A percentile compares a stretch with the other conserved stretches of the same genome.
Evolutionary conservation across 1,284 basidiomycete genomes (phyloP).

Genomic region (Pholiota adiposa): DNA sequence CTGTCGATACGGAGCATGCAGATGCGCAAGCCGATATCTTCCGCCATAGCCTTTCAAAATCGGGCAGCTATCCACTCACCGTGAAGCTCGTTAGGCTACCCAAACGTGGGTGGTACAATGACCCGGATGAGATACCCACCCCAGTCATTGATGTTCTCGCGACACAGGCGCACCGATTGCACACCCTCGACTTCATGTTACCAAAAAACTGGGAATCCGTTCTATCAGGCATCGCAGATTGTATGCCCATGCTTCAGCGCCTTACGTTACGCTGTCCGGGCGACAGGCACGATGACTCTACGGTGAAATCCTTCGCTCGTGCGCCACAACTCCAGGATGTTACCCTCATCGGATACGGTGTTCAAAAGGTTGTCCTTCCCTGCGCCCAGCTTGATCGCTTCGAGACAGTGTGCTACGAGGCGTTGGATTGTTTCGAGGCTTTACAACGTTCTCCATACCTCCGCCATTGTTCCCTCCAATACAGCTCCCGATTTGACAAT

Average conservation of each 20-base stretch:
- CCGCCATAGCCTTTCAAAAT: constrained; percentile 18
- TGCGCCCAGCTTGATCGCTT: too few species aligned
- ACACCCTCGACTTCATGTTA: constrained; percentile 22
- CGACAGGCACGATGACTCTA: too few species aligned
- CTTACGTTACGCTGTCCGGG: constrained; percentile 12
- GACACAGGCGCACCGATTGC: constrained; percentile 19
- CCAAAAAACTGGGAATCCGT: constrained; percentile 18
- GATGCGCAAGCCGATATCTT: constrained; percentile 19
- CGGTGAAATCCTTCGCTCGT: too few species aligned
- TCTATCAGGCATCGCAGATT: constrained; percentile 10
- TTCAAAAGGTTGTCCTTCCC: too few species aligned
- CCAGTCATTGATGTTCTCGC: constrained; percentile 20
- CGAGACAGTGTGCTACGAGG: too few species aligned
- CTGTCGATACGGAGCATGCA: constrained; percentile 10
- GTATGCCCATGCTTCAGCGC: constrained; percentile 16
- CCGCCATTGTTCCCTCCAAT: too few species aligned
- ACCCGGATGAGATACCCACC: constrained; percentile 12
- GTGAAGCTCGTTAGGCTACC: constrained; percentile 18
- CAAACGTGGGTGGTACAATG: constrained; percentile 10
- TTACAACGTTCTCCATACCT: too few species aligned
- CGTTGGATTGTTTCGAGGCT: too few species aligned
- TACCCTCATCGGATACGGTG: too few species aligned
- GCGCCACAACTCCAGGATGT: too few species aligned
- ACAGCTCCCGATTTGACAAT: too few species aligned
- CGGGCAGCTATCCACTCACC: constrained; percentile 15